Evolutionary conservation across 352 stramenopile genomes (phyloP), one percentile per base, ranked within the genome.

Genomic region (Plasmopara viticola): DNA sequence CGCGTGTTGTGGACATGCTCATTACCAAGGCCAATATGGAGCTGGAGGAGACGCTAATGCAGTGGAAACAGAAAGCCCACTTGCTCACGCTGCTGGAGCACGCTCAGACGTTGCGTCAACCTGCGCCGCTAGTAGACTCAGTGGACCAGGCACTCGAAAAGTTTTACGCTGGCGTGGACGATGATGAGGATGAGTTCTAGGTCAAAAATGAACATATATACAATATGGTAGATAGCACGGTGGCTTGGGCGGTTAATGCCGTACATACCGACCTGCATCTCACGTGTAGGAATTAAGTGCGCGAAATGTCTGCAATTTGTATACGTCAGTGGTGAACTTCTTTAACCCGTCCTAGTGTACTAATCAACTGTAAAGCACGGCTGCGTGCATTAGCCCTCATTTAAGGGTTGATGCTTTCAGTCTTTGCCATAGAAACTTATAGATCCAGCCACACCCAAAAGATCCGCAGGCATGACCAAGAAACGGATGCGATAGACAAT

Each of bases 1-100:
- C 74, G 33, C 87, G 94, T 42, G 86, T 98, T 37, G 68, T 96
- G 25, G 88, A 97, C 62, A 98, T 98, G 87, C 78, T 99, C 55
- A 88, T 99, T 53, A 95, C 92, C 48, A 97, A 98, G 74, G 96
- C 95, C 48, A 98, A 98, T 77, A 98, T 98, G 86, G 91, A 98
- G 60, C 69, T 99, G 51, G 95, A 99, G 73, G 95, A 98, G 66
- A 98, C 92, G 42, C 78, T 98, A 57, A 91, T 94, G 87, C 94
- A 98, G 74, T 98, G 96, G 86, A 99, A 98, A 70, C 95, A 98
- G 76, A 98, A 97, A 66, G 80, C 88, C 9, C 95, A 99, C 64
- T 75, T 99, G 44, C 30, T 98, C 13, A 85, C 64, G 70, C 69
- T 94, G 65, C 61, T 94, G 47, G 81, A 94, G 38, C 60, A 67